Percentiles rank a stretch among this genome's conserved stretches.
phyloP scores from a whole-genome alignment of 768 basidiomycete species.

The Podaxis sp. region DNA sequence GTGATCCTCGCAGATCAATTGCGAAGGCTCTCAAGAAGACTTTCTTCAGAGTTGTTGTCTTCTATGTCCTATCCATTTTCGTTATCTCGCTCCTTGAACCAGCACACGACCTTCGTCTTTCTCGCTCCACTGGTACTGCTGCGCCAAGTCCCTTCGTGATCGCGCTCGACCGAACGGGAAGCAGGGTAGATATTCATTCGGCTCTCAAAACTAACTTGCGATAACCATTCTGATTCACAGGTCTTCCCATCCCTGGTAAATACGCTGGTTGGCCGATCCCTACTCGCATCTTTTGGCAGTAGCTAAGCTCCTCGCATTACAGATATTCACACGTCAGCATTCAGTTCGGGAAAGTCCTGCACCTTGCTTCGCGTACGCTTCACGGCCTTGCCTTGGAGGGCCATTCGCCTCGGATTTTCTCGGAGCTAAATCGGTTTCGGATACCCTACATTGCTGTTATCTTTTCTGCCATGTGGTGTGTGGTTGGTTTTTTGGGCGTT shows the following conservation, averaged over 20 bases:
- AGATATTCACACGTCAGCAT: slow-evolving; percentile 49
- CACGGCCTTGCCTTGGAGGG: slow-evolving; percentile 36
- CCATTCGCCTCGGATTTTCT: slow-evolving; percentile 29
- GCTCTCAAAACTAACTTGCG: background rate
- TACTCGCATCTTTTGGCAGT: background rate
- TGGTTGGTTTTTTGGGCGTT: slow-evolving; percentile 23
- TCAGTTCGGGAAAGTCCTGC: slow-evolving; percentile 55
- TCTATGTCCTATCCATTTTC: slow-evolving; percentile 51
- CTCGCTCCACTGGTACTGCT: slow-evolving; percentile 27
- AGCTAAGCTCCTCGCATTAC: background rate
- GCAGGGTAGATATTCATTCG: slow-evolving; percentile 35
- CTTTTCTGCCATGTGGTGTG: slow-evolving; percentile 22
- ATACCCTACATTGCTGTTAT: slow-evolving; percentile 25
- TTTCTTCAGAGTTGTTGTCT: slow-evolving; percentile 31
- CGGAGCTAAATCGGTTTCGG: slow-evolving; percentile 25
- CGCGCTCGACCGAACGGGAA: slow-evolving; percentile 56
- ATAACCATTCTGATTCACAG: slow-evolving; percentile 13
- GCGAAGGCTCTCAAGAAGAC: slow-evolving; percentile 60
- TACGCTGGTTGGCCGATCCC: slow-evolving; percentile 35
- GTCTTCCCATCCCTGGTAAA: slow-evolving; percentile 40
- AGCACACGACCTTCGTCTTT: slow-evolving; percentile 40
- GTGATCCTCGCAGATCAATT: slow-evolving; percentile 62
- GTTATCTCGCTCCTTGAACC: slow-evolving; percentile 68
- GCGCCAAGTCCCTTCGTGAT: slow-evolving; percentile 72
- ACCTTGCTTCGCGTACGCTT: slow-evolving; percentile 33